Base-by-base conservation (phyloP, 345 rosid genomes). In the Salix caprea region DNA sequence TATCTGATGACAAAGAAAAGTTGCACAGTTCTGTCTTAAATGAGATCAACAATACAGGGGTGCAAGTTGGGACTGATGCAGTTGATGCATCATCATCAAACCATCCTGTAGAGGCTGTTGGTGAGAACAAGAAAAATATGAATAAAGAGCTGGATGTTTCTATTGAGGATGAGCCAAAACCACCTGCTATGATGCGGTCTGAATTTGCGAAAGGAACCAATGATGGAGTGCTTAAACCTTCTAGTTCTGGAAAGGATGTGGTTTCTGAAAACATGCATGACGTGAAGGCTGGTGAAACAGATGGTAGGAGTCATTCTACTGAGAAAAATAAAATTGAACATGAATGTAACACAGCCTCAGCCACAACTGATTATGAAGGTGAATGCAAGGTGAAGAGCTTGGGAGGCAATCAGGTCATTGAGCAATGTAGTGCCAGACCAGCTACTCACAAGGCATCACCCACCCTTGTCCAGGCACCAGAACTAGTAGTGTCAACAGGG, bases 351-450 rank as follows among this genome's bases (percentile, higher is more conserved):
- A 10, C 71, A 40, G 84, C 70, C 73, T 74, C 82, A 56, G 83
- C 81, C 73, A 78, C 15, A 65, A 56, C 74, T 44, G 77, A 72
- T 13, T 58, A 62, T n/a, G 82, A 86, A 72, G 78, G 36, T 78
- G 91, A 82, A 78, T 74, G 60, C 65, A 69, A 40, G 50, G 85
- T 81, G 77, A 82, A 70, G 76, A 79, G 72, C 74, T 50, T 65
- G 19, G 82, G 86, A 71, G 74, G 79, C 69, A 62, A 46, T 24
- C 82, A 74, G 48, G 67, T 42, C n/a, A 66, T 74, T 60, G 86
- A 76, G 80, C 78, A 64, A 58, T 62, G 19, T 70, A 16, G 69
- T 42, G 61, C 54, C 67, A 70, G 74, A 48, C 70, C 67, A 39
- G 67, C 70, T 80, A 26, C 71, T 65, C 73, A 30, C 14, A 84